Percentiles rank a stretch among this genome's conserved stretches.
These are phyloP conservation scores for Ceratobasidium sp. DNA, from an alignment of 1,284 basidiomycete genomes.

Conservation along the genomic window DNA sequence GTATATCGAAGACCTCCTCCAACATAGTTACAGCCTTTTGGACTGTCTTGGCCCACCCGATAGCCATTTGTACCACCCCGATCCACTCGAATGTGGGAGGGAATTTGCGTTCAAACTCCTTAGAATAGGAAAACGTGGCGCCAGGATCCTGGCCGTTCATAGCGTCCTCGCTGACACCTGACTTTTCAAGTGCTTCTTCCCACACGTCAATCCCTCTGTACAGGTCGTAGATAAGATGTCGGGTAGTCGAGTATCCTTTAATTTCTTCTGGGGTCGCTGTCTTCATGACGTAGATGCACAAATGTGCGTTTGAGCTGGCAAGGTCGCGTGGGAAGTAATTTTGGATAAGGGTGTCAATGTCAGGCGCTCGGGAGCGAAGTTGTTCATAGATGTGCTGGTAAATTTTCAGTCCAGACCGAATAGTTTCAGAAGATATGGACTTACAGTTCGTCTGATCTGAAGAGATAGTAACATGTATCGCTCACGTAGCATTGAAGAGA, in stretches of 20 bases:
- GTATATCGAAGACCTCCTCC: slow-evolving; percentile 8
- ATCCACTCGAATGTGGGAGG: slow-evolving; percentile 3
- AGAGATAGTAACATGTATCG: slow-evolving; percentile 16
- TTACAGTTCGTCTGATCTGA: slow-evolving; percentile 2
- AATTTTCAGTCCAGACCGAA: neutral
- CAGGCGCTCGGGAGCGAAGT: slow-evolving; percentile 11
- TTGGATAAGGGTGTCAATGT: slow-evolving; percentile 19
- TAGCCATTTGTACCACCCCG: neutral
- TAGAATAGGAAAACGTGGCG: slow-evolving; percentile 18
- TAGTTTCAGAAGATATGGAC: neutral
- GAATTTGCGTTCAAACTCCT: slow-evolving; percentile 14
- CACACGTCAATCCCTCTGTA: slow-evolving; percentile 11
- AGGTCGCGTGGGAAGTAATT: slow-evolving; percentile 18
- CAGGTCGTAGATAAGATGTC: neutral
- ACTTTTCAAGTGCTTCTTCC: slow-evolving; percentile 24
- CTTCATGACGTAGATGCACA: slow-evolving; percentile 15
- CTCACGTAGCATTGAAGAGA: neutral
- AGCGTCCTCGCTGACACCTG: neutral
- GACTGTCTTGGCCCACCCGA: slow-evolving; percentile 24
- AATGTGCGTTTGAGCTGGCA: neutral
- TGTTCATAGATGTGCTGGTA: slow-evolving; percentile 30
- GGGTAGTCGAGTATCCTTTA: slow-evolving; percentile 1
- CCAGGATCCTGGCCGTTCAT: slow-evolving; percentile 20
- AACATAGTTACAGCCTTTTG: slow-evolving; percentile 6
- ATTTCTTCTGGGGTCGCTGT: slow-evolving; percentile 3